A percentile compares a stretch with the other conserved stretches of the same genome.
Evolutionary conservation across 2,329 filamentous ascomycete species (phyloP).

Genomic region (Diplodia scrobiculata): DNA sequence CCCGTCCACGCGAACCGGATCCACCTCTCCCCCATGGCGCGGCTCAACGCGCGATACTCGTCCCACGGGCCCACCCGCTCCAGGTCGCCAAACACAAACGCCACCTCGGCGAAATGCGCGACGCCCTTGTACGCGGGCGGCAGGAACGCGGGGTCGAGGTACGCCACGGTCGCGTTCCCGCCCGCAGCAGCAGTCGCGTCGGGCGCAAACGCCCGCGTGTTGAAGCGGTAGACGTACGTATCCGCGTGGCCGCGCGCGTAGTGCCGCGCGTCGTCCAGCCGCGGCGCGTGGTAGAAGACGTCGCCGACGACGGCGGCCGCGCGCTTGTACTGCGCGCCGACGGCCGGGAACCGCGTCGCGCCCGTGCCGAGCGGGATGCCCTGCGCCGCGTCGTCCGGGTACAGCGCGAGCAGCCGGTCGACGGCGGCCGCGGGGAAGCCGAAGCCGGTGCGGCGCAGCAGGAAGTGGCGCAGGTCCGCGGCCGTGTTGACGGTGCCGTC

Average conservation of each 20-base stretch:
- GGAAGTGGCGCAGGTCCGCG: constrained; percentile 13
- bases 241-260: neutral
- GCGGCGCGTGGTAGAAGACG: constrained; percentile 26
- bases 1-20: constrained; percentile 18
- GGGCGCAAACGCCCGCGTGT: constrained; percentile 40
- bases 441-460: constrained; percentile 16
- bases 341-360: constrained; percentile 38
- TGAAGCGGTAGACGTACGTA: constrained; percentile 27
- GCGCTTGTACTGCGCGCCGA: constrained; percentile 34
- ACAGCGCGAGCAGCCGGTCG: constrained; percentile 23
- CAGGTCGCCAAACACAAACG: constrained; percentile 23
- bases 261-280: constrained; percentile 38
- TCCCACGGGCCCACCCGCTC: constrained; percentile 14
- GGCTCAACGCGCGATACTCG: constrained; percentile 12
- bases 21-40: constrained; percentile 1
- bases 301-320: constrained; percentile 29
- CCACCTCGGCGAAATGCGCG: constrained; percentile 25
- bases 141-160: constrained; percentile 21
- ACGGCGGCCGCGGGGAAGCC: constrained; percentile 1
- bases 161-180: constrained; percentile 32
- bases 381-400: constrained; percentile 22
- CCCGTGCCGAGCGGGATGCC: constrained; percentile 28
- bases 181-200: constrained; percentile 31
- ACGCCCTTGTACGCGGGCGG: constrained; percentile 17
- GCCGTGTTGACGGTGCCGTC: constrained; percentile 24